Evolutionary conservation across 75 land plant genomes (phyloP), one percentile per base, ranked within the genome.

Genomic region (Isoetes taiwanensis): DNA sequence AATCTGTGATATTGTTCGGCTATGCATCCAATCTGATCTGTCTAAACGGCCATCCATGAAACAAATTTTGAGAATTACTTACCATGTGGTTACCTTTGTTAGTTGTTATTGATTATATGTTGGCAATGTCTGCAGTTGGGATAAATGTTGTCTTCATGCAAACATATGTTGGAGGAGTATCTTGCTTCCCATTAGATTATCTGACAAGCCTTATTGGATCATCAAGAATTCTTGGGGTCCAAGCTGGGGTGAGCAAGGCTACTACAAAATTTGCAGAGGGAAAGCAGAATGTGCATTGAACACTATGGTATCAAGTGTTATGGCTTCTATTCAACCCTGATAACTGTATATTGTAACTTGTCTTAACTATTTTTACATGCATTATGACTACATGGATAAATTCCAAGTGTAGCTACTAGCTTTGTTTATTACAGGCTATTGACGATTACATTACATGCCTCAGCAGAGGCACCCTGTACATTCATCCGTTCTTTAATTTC

Each of bases 41-140:
- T 54, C 43, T 12, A 75, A 59, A 28, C 58, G 93, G 38, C 83
- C 82, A 17, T 65, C 75, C 9, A 86, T 83, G 84, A 61, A 76
- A 12, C 69, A 65, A 28, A 26, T 90, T 30, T 59, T 55, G 34
- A 12, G 61, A 26, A 71, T 80, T n/a, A n/a, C n/a, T n/a, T n/a
- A n/a, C n/a, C n/a, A n/a, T n/a, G n/a, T n/a, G n/a, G n/a, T n/a
- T n/a, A n/a, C n/a, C n/a, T n/a, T n/a, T n/a, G n/a, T n/a, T n/a
- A n/a, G n/a, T n/a, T n/a, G n/a, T n/a, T n/a, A n/a, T n/a, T n/a
- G n/a, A n/a, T n/a, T n/a, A n/a, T n/a, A n/a, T n/a, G n/a, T n/a
- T n/a, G n/a, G n/a, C n/a, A n/a, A 37, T 37, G 9, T 37, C 12
- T n/a, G 50, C 50, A 46, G 50, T 46, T n/a, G 50, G 50, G 16